A percentile compares a stretch with the other conserved stretches of the same genome.
These are phyloP conservation scores for Bisporella sp. DNA, from an alignment of 2,329 filamentous ascomycete genomes.

Conservation along the genomic window DNA sequence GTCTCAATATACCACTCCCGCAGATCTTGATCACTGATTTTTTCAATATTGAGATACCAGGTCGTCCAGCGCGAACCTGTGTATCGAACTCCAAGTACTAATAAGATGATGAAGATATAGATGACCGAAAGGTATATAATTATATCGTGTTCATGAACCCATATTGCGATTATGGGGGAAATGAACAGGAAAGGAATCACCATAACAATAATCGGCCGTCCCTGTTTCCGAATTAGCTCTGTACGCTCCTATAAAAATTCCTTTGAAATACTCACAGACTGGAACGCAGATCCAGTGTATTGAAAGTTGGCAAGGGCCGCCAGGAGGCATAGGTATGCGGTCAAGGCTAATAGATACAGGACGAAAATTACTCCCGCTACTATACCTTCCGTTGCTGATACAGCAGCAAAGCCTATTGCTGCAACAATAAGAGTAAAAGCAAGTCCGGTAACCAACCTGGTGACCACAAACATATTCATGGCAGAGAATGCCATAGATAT, in stretches of 20 bases:
- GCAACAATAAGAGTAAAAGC: constrained; percentile 29
- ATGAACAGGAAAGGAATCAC: constrained; percentile 49
- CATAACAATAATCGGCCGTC: constrained; percentile 34
- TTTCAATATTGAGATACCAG: constrained; percentile 46
- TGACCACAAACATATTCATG: constrained; percentile 34
- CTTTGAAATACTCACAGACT: constrained; percentile 25
- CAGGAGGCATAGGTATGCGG: constrained; percentile 50
- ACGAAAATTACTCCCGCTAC: constrained; percentile 48
- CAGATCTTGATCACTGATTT: constrained; percentile 40
- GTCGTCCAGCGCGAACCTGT: constrained; percentile 51
- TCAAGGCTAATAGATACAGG: constrained; percentile 49
- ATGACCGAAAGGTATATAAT: constrained; percentile 48
- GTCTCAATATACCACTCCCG: constrained; percentile 33
- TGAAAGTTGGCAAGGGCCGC: constrained; percentile 42
- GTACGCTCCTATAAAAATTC: constrained; percentile 1
- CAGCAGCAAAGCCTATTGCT: constrained; percentile 41
- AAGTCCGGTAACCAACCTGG: constrained; percentile 41
- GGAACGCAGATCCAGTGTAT: constrained; percentile 44
- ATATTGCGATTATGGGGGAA: constrained; percentile 46
- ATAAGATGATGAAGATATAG: constrained; percentile 42
- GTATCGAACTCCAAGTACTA: constrained; percentile 44
- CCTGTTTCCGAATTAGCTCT: not conserved
- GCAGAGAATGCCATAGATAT: constrained; percentile 43
- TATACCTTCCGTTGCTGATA: constrained; percentile 36
- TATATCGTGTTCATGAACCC: constrained; percentile 45